Evolutionary conservation across 2,329 filamentous ascomycete species (phyloP).

Genomic region (Fusarium pilosicola): DNA sequence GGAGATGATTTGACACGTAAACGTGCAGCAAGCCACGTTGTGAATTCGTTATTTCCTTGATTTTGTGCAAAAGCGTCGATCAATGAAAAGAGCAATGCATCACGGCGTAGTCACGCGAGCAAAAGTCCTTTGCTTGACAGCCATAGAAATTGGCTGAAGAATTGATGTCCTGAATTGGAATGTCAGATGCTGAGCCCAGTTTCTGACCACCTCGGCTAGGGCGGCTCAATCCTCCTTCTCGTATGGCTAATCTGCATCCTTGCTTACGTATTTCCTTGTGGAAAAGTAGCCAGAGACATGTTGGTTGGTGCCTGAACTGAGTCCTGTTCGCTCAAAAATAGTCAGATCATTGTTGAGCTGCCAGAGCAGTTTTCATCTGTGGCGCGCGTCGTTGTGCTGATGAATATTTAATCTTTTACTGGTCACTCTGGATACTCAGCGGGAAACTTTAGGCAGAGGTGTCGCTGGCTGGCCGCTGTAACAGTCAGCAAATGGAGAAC

Average conservation of each 20-base stretch:
- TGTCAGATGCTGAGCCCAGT: slow-evolving; percentile 2
- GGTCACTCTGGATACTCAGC: not conserved
- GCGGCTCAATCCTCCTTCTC: slow-evolving; percentile 22
- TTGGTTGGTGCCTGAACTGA: not conserved
- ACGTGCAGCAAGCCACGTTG: not conserved
- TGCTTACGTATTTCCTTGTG: not conserved
- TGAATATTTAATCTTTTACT: not conserved
- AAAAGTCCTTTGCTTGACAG: not conserved
- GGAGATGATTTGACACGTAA: not conserved
- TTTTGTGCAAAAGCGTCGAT: not conserved
- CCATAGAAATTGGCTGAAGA: not conserved
- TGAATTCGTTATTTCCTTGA: not conserved
- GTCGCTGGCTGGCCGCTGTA: not conserved
- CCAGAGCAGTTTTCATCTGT: not conserved
- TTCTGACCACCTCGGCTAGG: slow-evolving; percentile 21
- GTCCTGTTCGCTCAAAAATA: not conserved
- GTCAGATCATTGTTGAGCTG: not conserved
- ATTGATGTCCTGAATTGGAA: not conserved
- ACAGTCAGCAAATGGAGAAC: not conserved
- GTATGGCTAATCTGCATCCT: slow-evolving; percentile 18
- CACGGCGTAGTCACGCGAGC: not conserved
- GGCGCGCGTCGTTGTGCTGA: not conserved
- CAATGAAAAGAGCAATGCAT: not conserved
- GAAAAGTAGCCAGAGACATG: not conserved
- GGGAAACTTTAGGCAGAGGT: not conserved